Conservation (phyloP, 495 filamentous ascomycete species). For the Penicillium chermesinum region DNA sequence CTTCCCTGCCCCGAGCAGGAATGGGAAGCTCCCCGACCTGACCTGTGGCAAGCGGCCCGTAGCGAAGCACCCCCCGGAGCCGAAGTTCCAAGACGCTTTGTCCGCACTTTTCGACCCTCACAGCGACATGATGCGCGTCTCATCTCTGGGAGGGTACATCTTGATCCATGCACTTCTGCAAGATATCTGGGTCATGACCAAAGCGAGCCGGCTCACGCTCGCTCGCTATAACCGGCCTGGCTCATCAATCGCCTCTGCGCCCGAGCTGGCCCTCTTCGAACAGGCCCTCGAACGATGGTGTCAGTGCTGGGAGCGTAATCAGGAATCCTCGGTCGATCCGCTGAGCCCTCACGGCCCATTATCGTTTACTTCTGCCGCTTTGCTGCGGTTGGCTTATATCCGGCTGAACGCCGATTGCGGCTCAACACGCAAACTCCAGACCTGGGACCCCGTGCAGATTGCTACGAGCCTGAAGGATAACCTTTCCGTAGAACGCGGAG, state of each 20-base stretch:
- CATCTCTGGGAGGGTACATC: constrained; percentile 61
- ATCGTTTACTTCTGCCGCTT: constrained; percentile 62
- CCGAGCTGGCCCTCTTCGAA: constrained; percentile 52
- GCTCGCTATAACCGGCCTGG: constrained; percentile 41
- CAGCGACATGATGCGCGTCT: constrained; percentile 30
- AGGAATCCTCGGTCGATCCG: constrained; percentile 49
- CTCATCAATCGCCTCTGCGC: constrained; percentile 27
- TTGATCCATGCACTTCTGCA: constrained; percentile 66
- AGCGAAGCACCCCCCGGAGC: constrained; percentile 24
- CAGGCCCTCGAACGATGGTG: constrained; percentile 61
- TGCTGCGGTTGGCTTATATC: constrained; percentile 62
- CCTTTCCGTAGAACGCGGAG: constrained; percentile 52
- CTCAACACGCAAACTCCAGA: constrained; percentile 56
- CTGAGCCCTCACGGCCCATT: constrained; percentile 53
- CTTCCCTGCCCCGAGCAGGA: constrained; percentile 50
- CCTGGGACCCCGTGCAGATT: constrained; percentile 55
- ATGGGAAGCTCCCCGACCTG: constrained; percentile 29
- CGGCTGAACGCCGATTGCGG: constrained; percentile 62
- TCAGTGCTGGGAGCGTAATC: constrained; percentile 53
- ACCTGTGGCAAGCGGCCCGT: constrained; percentile 27
- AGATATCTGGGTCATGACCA: constrained; percentile 62
- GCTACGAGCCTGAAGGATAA: constrained; percentile 54
- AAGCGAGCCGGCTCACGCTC: constrained; percentile 44
- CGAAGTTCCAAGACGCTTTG: constrained; percentile 33
- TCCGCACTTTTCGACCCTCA: constrained; percentile 22